A percentile compares a stretch with the other conserved stretches of the same genome.
These are phyloP conservation scores for Zelopaecilomyces penicillatus DNA, from an alignment of 2,329 filamentous ascomycete genomes.

Conservation along the genomic window DNA sequence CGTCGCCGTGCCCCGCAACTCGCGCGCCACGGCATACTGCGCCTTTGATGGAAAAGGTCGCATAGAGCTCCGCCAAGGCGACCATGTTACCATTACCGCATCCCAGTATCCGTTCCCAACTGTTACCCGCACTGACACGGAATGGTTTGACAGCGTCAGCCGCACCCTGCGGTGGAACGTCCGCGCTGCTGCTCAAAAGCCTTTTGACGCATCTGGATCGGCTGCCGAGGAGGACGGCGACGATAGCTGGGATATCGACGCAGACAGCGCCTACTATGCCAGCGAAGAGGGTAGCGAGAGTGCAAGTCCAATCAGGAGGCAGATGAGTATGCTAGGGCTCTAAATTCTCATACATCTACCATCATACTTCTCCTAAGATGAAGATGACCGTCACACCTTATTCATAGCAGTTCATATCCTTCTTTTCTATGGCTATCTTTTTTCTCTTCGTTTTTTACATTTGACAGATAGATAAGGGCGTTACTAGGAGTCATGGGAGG, in stretches of 20 bases:
- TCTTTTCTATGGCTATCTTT: not conserved
- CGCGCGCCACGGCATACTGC: constrained; percentile 89
- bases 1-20: constrained; percentile 75
- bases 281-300: constrained; percentile 64
- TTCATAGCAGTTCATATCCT: not conserved
- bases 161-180: constrained; percentile 93
- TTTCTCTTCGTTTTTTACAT: not conserved
- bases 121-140: constrained; percentile 77
- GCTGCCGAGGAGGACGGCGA: constrained; percentile 37
- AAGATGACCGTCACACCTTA: too few relatives aligned
- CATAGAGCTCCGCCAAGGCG: constrained; percentile 83
- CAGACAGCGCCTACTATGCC: constrained; percentile 63
- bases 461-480: not conserved
- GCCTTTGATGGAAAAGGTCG: constrained; percentile 96
- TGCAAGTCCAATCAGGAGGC: constrained; percentile 59
- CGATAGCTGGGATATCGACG: constrained; percentile 87
- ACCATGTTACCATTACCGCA: constrained; percentile 92
- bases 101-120: constrained; percentile 97
- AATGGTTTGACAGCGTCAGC: constrained; percentile 96
- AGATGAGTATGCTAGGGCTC: constrained; percentile 62
- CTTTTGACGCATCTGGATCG: constrained; percentile 51
- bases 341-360: constrained; percentile 9
- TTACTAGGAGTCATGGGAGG: not conserved
- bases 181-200: constrained; percentile 83
- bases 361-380: not conserved